A percentile compares a stretch with the other conserved stretches of the same genome.
These are phyloP conservation scores for Pseudozyma tsukubaensis DNA, from an alignment of 1,284 basidiomycete species.

Conservation along the genomic window DNA sequence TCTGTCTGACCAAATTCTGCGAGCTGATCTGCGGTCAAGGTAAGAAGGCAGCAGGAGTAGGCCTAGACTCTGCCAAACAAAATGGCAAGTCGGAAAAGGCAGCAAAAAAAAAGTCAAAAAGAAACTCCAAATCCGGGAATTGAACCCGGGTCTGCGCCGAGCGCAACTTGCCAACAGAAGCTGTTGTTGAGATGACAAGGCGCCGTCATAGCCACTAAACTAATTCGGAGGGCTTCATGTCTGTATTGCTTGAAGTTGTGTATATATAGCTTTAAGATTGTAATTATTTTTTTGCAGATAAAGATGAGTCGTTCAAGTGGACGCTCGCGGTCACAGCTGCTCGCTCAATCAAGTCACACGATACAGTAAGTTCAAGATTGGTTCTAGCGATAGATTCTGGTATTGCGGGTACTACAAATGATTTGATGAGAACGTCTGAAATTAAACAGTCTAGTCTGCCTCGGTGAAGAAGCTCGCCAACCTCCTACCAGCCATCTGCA, in stretches of 20 bases:
- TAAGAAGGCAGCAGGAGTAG: not conserved
- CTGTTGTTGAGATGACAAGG: conserved; percentile 43
- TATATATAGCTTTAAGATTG: no score
- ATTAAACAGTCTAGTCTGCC: conserved; percentile 23
- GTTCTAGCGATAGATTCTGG: no score
- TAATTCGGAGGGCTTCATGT: conserved; percentile 47
- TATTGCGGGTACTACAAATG: conserved; percentile 1
- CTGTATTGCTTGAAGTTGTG: rapidly evolving
- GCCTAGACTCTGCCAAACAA: not conserved
- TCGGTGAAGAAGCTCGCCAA: conserved; percentile 51
- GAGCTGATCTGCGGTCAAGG: no score
- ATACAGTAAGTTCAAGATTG: no score
- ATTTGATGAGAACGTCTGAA: no score
- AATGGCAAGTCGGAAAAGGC: not conserved
- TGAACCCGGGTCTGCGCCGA: conserved; percentile 60
- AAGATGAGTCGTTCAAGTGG: no score
- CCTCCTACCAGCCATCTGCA: conserved; percentile 57
- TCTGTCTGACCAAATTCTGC: no score
- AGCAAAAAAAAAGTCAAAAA: conserved; percentile 17
- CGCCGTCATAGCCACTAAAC: conserved; percentile 62
- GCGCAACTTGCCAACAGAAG: conserved; percentile 24
- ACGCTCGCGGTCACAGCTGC: no score
- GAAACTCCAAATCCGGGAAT: conserved; percentile 56
- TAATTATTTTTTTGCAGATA: no score
- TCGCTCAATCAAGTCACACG: no score